phyloP scores from a whole-genome alignment of 441 rosid species.

The Adansonia grandidieri region DNA sequence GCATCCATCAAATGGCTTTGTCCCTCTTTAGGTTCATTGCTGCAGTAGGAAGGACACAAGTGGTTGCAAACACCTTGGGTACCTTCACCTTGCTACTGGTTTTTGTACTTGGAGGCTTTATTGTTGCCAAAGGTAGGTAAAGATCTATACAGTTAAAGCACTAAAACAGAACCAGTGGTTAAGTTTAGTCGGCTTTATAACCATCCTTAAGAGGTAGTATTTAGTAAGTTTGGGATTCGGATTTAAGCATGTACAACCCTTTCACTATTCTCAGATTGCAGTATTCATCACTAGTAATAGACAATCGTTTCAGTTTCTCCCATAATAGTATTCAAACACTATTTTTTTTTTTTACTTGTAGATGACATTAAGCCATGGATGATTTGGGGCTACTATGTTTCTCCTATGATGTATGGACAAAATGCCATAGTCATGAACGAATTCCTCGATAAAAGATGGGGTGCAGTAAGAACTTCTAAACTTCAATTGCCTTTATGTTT shows the following conservation, averaged over 20 bases:
- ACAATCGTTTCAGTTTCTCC: no score
- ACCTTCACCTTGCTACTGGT: conserved; percentile 66
- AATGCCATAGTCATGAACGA: conserved; percentile 86
- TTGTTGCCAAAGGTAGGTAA: conserved; percentile 71
- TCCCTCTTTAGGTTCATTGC: conserved; percentile 87
- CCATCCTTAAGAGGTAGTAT: no score
- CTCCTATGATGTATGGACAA: conserved; percentile 97
- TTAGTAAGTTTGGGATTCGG: no score
- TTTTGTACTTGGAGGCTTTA: conserved; percentile 87
- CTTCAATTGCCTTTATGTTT: neutral
- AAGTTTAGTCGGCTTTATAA: no score
- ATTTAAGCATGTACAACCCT: no score
- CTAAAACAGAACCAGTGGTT: no score
- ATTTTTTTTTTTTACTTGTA: conserved; percentile 31
- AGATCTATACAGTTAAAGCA: neutral
- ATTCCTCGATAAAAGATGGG: conserved; percentile 84
- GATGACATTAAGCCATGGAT: conserved; percentile 76
- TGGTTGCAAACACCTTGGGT: conserved; percentile 69
- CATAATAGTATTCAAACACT: neutral
- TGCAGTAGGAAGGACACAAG: conserved; percentile 80
- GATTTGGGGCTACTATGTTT: conserved; percentile 82
- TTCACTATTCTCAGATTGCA: no score
- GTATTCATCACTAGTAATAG: no score
- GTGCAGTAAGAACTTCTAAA: conserved; percentile 50
- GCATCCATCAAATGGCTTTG: conserved; percentile 86